Evolutionary conservation across 495 filamentous ascomycete genomes (phyloP), one percentile per base, ranked within the genome.

Genomic region (Neurospora sp.): DNA sequence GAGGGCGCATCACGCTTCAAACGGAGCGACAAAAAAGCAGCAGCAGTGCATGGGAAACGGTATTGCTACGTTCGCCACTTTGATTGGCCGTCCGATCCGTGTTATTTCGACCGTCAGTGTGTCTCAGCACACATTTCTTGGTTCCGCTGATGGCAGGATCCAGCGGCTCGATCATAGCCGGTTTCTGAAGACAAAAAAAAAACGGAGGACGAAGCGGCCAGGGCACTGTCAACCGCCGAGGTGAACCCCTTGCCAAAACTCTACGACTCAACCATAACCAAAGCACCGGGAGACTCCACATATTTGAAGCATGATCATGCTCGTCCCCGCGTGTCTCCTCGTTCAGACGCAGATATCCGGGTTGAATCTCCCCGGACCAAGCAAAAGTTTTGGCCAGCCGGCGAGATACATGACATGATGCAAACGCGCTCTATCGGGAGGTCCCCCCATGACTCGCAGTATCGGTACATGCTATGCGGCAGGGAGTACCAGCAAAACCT

Each of bases 311-410:
- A 39, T 75, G 77, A 80, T 78, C 72, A 74, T 78, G 79, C 76
- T 72, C 74, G 70, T 73, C 42, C 71, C 78, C 79, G 79, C 37
- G 53, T 44, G 12, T 74, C 71, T 69, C 71, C 45, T 41, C 65
- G 44, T 40, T 68, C 72, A 69, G 18, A 76, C 74, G 79, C 79
- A 78, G 73, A 77, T 74, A 73, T 69, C 79, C 79, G 78, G 18
- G 37, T 31, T 61, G 20, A 18, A 45, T 59, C 18, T 39, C 3
- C 39, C 9, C 70, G 61, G 65, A 35, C 72, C 76, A 79, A 80
- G 78, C 75, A 75, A 69, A 73, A 70, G 70, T 59, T 59, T 27
- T 41, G 16, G n/a, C 41, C 44, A 14, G 31, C 44, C 75, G 79
- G 76, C 75, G 74, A 78, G 27, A 71, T 69, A 78, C 79, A 79